These are phyloP conservation scores for Fomitiporia mediterranea DNA, from an alignment of 1,284 basidiomycete species.

Conservation along the genomic window DNA sequence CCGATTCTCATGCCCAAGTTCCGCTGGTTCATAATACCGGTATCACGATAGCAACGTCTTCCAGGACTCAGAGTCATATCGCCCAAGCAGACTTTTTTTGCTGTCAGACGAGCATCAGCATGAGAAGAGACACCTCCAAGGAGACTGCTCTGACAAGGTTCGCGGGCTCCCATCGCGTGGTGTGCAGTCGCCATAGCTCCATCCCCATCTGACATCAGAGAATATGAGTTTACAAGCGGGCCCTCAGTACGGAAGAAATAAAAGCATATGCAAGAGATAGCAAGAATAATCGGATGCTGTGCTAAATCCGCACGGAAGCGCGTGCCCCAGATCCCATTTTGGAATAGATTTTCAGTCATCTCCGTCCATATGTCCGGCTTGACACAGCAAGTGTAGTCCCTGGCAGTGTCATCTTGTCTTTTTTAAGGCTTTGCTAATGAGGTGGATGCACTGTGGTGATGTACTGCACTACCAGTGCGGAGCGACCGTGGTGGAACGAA, in stretches of 20 bases:
- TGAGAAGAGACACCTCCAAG: not conserved
- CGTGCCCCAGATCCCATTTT: too few species aligned
- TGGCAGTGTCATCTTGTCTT: too few species aligned
- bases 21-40: not conserved
- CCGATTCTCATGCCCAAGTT: not conserved
- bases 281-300: slow-evolving; percentile 1
- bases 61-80: not conserved
- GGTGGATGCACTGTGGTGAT: too few species aligned
- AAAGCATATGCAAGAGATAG: not conserved
- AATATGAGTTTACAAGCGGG: not conserved
- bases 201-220: slow-evolving; percentile 15
- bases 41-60: not conserved
- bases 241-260: not conserved
- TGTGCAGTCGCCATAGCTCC: not conserved
- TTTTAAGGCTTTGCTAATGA: too few species aligned
- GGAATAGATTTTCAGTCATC: too few species aligned
- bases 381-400: too few species aligned
- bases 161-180: slow-evolving; percentile 9
- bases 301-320: not conserved
- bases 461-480: too few species aligned
- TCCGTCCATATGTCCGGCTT: too few species aligned
- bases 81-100: not conserved
- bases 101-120: not conserved
- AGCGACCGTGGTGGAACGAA: too few species aligned
- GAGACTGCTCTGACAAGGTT: not conserved